These are phyloP conservation scores for Phalaenopsis aphrodite DNA, from an alignment of 106 monocot species.

Conservation along the genomic window DNA sequence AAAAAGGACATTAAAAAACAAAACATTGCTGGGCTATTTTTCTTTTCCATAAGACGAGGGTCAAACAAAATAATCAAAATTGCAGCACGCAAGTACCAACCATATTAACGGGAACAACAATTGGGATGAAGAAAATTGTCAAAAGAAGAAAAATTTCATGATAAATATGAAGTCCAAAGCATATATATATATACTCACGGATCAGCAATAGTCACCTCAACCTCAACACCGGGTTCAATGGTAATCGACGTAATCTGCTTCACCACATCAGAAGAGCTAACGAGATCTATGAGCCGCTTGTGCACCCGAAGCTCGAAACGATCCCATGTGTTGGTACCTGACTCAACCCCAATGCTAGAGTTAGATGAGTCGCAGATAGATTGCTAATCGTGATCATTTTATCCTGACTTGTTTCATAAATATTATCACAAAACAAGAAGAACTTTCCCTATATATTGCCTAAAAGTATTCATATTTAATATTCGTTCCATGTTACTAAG, in stretches of 20 bases:
- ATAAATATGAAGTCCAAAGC: too few relatives aligned
- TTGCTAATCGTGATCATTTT: too few relatives aligned
- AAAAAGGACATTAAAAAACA: too few relatives aligned
- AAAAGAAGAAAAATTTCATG: neutral
- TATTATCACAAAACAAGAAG: too few relatives aligned
- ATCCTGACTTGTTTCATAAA: too few relatives aligned
- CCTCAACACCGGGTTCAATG: constrained; percentile 78
- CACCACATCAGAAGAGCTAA: constrained; percentile 65
- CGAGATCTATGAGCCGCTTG: constrained; percentile 69
- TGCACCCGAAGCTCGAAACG: constrained; percentile 70
- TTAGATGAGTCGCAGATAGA: neutral
- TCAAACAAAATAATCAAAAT: too few relatives aligned
- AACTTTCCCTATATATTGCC: too few relatives aligned
- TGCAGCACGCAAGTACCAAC: too few relatives aligned
- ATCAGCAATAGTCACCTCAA: constrained; percentile 68
- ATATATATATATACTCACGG: constrained; percentile 17
- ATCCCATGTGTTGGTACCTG: constrained; percentile 85
- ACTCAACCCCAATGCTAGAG: neutral
- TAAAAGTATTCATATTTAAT: too few relatives aligned
- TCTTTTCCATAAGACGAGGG: too few relatives aligned
- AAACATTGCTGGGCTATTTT: too few relatives aligned
- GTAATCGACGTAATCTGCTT: constrained; percentile 80
- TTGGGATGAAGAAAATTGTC: neutral
- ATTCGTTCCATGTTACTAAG: too few relatives aligned
- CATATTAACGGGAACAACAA: neutral